Evolutionary conservation across 139 green algal genomes (phyloP).

Genomic region (Chlamydomonas sp.): DNA sequence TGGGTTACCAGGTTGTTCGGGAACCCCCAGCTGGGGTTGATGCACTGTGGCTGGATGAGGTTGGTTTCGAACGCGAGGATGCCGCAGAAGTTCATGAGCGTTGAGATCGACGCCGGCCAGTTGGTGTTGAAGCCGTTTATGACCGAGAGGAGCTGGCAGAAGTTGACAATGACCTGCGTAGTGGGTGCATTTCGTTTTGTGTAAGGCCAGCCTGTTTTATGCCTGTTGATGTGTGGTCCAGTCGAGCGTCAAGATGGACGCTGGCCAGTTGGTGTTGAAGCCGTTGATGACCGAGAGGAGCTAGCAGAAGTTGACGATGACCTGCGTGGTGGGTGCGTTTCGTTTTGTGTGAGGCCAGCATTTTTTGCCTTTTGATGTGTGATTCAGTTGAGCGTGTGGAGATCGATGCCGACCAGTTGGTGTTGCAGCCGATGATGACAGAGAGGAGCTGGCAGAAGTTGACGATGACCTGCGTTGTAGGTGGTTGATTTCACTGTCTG

Average conservation of each 20-base stretch:
- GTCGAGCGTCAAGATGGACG: no score
- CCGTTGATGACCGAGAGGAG: slow-evolving; percentile 18
- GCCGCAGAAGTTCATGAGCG: slow-evolving; percentile 19
- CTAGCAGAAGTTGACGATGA: slow-evolving; percentile 25
- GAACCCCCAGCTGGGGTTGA: slow-evolving; percentile 21
- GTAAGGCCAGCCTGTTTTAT: no score
- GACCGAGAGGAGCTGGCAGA: slow-evolving; percentile 26
- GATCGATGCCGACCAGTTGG: no score
- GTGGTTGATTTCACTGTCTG: neutral
- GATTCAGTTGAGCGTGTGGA: no score
- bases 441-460: slow-evolving; percentile 31
- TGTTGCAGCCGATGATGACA: no score
- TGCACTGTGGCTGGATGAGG: slow-evolving; percentile 24
- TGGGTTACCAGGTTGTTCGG: slow-evolving; percentile 25
- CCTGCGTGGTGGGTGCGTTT: neutral
- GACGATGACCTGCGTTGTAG: slow-evolving; percentile 6
- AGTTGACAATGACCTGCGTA: slow-evolving; percentile 13
- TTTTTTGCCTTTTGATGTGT: no score
- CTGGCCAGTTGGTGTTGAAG: slow-evolving; percentile 25
- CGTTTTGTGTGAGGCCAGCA: neutral
- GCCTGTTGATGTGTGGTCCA: no score
- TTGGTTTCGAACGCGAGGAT: slow-evolving; percentile 29
- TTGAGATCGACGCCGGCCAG: slow-evolving; percentile 15
- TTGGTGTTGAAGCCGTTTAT: slow-evolving; percentile 20
- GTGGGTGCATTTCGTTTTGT: neutral